Evolutionary conservation across 768 basidiomycete genomes (phyloP), one percentile per base, ranked within the genome.

Genomic region (Dentipellis sp.): DNA sequence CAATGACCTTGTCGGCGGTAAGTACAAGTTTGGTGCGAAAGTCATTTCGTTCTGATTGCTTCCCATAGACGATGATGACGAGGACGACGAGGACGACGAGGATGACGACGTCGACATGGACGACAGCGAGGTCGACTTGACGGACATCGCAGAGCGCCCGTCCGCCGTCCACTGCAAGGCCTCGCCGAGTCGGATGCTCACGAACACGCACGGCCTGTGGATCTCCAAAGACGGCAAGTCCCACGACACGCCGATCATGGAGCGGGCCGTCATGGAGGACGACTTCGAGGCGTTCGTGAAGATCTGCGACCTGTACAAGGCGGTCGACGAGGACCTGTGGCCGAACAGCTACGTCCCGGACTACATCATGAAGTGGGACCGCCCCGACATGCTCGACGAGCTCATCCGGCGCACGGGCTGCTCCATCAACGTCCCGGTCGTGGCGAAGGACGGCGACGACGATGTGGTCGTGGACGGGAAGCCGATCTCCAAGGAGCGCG

Each of bases 281-380:
- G 80, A 84, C 59, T 67, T 79, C 2, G 78, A 81, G 54, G 72
- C 73, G 3, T 83, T 82, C 60, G 66, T 74, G 10, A 72, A 78
- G 19, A 68, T 78, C 51, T 65, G 70, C n/a, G 71, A 75, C 47
- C 69, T 83, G 21, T 77, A 75, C 65, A 67, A 55, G 71, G 39
- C 66, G 72, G 1, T 69, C 73, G 8, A 54, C 39, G 29, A 59
- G 69, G 11, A 63, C 64, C 14, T 52, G 69, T 48, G 61, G 71
- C 5, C 47, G n/a, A n/a, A n/a, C 74, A 0, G 59, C 64, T 1
- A 42, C 4, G 49, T 4, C 36, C 52, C 7, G 36, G 68, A 7
- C 49, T 74, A 40, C 19, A 1, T 73, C 80, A 53, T n/a, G 81
- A 5, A 8, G 0, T 39, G 65, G 2, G 82, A 84, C 56, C 71